Base-by-base conservation (phyloP, 352 stramenopile species). In the Globisporangium megalacanthum region DNA sequence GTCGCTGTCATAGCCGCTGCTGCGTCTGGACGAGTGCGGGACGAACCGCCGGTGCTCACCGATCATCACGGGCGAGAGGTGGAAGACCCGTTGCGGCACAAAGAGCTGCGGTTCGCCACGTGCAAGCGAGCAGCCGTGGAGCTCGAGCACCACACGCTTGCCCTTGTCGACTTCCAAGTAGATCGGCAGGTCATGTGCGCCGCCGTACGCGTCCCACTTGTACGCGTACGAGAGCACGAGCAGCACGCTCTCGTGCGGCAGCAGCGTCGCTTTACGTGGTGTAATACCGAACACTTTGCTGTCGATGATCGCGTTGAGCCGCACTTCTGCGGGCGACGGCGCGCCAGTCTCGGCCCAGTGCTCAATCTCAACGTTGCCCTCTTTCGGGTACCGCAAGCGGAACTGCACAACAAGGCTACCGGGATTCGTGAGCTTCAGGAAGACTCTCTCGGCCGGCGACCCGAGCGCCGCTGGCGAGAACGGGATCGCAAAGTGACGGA, bases 331-430 rank as follows among this genome's bases (percentile, higher is more conserved):
- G 29, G 75, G 75, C 7, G 86, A 96, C 15, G 92, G 91, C 25
- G 92, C 85, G 19, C 85, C 79, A 5, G 88, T 90, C 52, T 97
- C 90, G 20, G 88, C 90, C 94, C 94, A 98, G 35, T 91, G 88
- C 52, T 98, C 92, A 25, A 98, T 88, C 62, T 98, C 92, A 10
- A 98, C 83, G 37, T 95, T 85, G 10, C 81, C 84, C 53, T 97
- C 90, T 58, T 97, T 97, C 8, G 92, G 92, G 20, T 97, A 91
- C 22, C 88, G 83, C 44, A 98, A 53, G 10, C 72, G 66, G 57
- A 95, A 97, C 13, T 83, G 71, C 8, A 94, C 88, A 17, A 95
- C 70, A 6, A 98, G 75, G 29, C 62, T 80, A 2, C 89, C 92
- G 0, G 84, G 75, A 61, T 98, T 98, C n/a, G 63, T 66, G 11